Conservation (phyloP, 2,329 filamentous ascomycete species). For the Colletotrichum shisoi region DNA sequence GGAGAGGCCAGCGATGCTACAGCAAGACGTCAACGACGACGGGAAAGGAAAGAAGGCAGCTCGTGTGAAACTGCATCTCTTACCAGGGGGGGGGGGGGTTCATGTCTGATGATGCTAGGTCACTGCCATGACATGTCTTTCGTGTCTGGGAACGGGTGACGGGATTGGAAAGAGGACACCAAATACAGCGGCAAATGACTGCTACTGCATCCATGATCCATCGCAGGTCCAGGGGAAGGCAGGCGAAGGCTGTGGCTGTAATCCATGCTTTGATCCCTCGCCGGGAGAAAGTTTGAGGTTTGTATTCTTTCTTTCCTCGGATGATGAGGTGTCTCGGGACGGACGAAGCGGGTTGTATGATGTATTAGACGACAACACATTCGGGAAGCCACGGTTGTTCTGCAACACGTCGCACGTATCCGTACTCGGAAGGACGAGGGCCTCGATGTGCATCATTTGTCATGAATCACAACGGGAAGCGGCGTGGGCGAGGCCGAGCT, state of each 20-base stretch:
- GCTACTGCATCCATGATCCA: neutral
- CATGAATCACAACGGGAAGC: neutral
- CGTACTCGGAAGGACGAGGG: slow-evolving; percentile 2
- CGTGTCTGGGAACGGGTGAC: neutral
- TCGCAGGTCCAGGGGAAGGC: neutral
- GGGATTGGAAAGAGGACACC: neutral
- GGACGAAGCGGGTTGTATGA: neutral
- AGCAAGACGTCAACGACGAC: neutral
- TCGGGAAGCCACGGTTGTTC: neutral
- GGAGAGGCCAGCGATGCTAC: too few relatives aligned
- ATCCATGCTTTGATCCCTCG: too few relatives aligned
- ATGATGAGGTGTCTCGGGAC: neutral
- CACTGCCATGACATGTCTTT: neutral
- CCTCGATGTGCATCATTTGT: neutral
- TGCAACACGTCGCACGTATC: neutral
- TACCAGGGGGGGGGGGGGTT: too few relatives aligned
- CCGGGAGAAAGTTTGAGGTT: neutral
- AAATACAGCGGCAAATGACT: neutral
- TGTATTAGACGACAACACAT: too few relatives aligned
- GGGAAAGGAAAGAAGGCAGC: neutral
- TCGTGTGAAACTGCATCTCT: neutral
- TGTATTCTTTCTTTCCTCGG: neutral
- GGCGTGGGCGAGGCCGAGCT: neutral
- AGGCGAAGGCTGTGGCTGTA: neutral
- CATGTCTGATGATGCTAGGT: neutral